Base-by-base conservation (phyloP, 2,329 filamentous ascomycete species). In the Grosmannia penicillata region DNA sequence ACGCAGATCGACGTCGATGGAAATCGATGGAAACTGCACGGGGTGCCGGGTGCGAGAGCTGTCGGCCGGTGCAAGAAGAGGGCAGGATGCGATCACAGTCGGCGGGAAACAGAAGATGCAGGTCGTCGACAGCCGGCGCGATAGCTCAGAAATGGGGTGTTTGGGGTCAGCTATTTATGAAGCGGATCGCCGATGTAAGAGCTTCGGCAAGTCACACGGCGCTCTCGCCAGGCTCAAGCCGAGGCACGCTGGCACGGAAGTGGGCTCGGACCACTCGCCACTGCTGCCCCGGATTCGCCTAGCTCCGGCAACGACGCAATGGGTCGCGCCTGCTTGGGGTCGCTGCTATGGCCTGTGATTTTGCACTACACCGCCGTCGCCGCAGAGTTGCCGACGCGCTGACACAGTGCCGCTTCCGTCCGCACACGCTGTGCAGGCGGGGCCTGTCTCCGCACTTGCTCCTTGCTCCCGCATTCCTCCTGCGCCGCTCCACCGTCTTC, bases 221-320 rank as follows among this genome's bases (percentile, higher is more conserved):
- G 18, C 33, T 30, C 32, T 41, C 41, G 41, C 38, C 36, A 41
- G 36, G 39, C 39, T 39, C 38, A 27, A 39, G 43, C 43, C 44
- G 44, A 45, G 44, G 41, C 39, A 37, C 37, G 11, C 30, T 18
- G 8, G 13, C 25, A 9, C 14, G 14, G 22, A 13, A 24, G 32
- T 9, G n/a, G 17, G 9, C 29, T n/a, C n/a, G n/a, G n/a, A n/a
- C n/a, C n/a, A n/a, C n/a, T n/a, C 8, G 21, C 17, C 14, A n/a
- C 26, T 15, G 26, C 27, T 24, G 19, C 37, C 37, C 37, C 30
- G 24, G 30, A 33, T 18, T 28, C 11, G 21, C 17, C n/a, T 32
- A n/a, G 18, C 35, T 21, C 35, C 35, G 22, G 18, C 18, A 36
- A 19, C 18, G 17, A 27, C 13, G 15, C 10, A 28, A 14, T 27